These are phyloP conservation scores for Nadsonia commutata DNA, from an alignment of 1,139 yeast species.

Conservation along the genomic window DNA sequence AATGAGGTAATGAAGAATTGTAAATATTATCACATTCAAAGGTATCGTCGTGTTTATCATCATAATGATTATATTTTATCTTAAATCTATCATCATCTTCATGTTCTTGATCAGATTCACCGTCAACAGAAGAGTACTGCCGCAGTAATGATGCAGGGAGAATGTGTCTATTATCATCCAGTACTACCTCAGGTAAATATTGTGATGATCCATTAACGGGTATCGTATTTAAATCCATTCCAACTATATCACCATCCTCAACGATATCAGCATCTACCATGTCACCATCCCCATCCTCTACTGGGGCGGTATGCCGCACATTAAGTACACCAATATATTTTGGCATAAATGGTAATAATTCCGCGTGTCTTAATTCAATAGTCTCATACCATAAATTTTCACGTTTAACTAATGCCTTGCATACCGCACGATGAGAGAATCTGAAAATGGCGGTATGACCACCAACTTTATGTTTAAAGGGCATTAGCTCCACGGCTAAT, in stretches of 20 bases:
- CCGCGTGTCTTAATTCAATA: slow-evolving; percentile 64
- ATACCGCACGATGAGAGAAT: slow-evolving; percentile 85
- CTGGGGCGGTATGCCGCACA: slow-evolving; percentile 54
- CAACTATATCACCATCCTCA: slow-evolving; percentile 1
- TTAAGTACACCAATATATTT: slow-evolving; percentile 84
- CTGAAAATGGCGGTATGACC: slow-evolving; percentile 96
- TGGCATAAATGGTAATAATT: slow-evolving; percentile 75
- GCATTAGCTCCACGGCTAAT: slow-evolving; percentile 63
- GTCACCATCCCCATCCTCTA: slow-evolving; percentile 6
- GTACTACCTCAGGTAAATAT: slow-evolving; percentile 60
- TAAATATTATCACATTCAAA: not conserved
- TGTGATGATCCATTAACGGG: slow-evolving; percentile 9
- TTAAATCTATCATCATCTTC: not conserved
- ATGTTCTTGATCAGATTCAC: not conserved
- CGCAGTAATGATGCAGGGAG: slow-evolving; percentile 67
- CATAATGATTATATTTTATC: slow-evolving; percentile 1
- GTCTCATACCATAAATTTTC: slow-evolving; percentile 89
- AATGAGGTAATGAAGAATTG: not conserved
- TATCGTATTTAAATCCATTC: slow-evolving; percentile 1
- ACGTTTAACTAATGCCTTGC: slow-evolving; percentile 79
- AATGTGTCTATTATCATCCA: slow-evolving; percentile 80
- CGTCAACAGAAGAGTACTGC: slow-evolving; percentile 33
- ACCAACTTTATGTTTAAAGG: slow-evolving; percentile 86
- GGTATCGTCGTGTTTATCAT: not conserved
- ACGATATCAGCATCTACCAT: not conserved